phyloP scores from a whole-genome alignment of 192 early-diverging fungal genomes.

The Podila minutissima region DNA sequence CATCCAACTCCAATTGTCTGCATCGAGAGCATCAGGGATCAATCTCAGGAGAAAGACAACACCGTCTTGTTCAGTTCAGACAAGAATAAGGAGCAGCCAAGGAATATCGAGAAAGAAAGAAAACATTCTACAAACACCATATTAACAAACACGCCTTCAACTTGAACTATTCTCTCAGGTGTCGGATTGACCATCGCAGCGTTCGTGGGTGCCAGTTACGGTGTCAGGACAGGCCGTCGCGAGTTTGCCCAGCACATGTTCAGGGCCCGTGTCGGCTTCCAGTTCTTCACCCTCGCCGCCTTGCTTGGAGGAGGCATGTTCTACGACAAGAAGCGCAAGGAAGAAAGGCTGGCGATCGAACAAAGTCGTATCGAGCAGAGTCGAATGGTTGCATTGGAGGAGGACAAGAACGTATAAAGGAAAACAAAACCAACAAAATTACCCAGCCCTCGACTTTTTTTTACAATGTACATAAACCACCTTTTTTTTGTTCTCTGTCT shows the following conservation, averaged over 20 bases:
- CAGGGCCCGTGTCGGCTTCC: slow-evolving; percentile 51
- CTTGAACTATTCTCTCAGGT: slow-evolving; percentile 8
- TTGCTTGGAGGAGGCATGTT: slow-evolving; percentile 42
- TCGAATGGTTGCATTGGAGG: slow-evolving; percentile 26
- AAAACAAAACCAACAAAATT: background rate
- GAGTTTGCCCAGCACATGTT: slow-evolving; percentile 52
- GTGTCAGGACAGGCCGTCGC: slow-evolving; percentile 51
- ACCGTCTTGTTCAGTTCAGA: no score
- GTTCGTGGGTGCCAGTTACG: slow-evolving; percentile 47
- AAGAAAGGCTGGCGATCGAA: slow-evolving; percentile 29
- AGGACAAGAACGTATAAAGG: slow-evolving; percentile 23
- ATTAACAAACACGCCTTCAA: background rate
- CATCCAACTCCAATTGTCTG: background rate
- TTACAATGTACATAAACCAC: slow-evolving; percentile 1
- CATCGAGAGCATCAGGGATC: background rate
- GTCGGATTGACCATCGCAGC: slow-evolving; percentile 49
- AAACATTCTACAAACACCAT: background rate
- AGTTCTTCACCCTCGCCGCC: slow-evolving; percentile 42
- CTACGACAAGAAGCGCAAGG: slow-evolving; percentile 53
- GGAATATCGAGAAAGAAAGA: background rate
- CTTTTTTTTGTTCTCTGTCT: no score
- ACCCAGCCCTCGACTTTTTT: background rate
- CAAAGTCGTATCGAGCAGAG: slow-evolving; percentile 14
- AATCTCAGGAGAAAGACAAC: background rate
- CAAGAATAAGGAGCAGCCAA: background rate